Conservation (phyloP, 1,284 basidiomycete genomes). For the Cryptococcus depauperatus region DNA sequence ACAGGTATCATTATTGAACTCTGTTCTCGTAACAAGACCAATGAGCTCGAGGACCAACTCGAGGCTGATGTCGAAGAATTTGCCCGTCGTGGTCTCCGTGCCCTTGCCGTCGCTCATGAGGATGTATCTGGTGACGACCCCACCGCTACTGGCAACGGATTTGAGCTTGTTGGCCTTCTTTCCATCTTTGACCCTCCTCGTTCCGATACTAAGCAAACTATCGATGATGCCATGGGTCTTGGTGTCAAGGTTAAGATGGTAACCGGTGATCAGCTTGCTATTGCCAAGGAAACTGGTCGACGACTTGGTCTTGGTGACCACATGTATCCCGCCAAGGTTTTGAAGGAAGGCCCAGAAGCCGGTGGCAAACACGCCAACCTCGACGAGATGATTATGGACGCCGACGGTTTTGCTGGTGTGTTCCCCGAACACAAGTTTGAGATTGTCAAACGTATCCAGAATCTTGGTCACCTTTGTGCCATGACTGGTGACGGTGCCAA, state of each 20-base stretch:
- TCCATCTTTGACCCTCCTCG: slow-evolving; percentile 98
- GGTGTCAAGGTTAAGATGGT: slow-evolving; percentile 99
- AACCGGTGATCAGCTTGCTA: slow-evolving; percentile 97
- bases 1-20: slow-evolving; percentile 93
- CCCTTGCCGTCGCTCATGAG: slow-evolving; percentile 91
- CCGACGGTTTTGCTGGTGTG: slow-evolving; percentile 72
- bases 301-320: slow-evolving; percentile 92
- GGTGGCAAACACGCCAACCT: slow-evolving; percentile 66
- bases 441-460: slow-evolving; percentile 88
- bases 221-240: slow-evolving; percentile 89
- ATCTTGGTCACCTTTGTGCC: slow-evolving; percentile 75
- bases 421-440: slow-evolving; percentile 96
- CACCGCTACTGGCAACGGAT: slow-evolving; percentile 67
- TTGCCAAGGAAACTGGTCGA: slow-evolving; percentile 97
- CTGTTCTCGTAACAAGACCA: slow-evolving; percentile 93
- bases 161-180: slow-evolving; percentile 93
- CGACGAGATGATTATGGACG: slow-evolving; percentile 76
- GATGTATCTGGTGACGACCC: slow-evolving; percentile 66
- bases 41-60: slow-evolving; percentile 78
- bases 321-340: slow-evolving; percentile 93
- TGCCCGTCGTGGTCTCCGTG: slow-evolving; percentile 91
- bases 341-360: slow-evolving; percentile 81
- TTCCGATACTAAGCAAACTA: slow-evolving; percentile 97
- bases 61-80: slow-evolving; percentile 95
- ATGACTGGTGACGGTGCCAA: slow-evolving; percentile 98